Evolutionary conservation across 2,329 filamentous ascomycete species (phyloP).

Genomic region (Phyllosticta capitalensis): DNA sequence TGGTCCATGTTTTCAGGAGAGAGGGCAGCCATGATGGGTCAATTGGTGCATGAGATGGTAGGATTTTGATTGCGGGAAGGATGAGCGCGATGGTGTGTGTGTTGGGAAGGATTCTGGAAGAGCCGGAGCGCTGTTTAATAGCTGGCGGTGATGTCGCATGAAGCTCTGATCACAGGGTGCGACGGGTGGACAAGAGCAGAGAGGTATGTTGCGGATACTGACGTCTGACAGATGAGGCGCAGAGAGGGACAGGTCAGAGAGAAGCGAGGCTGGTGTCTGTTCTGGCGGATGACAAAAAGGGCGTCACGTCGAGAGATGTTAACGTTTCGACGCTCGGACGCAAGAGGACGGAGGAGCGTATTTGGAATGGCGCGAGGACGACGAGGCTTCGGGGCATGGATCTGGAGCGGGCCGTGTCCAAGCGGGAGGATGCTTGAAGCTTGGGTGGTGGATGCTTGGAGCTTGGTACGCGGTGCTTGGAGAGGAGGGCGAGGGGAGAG

Average conservation of each 20-base stretch:
- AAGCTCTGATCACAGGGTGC: background rate
- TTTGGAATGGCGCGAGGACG: conserved; percentile 2
- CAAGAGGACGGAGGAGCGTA: background rate
- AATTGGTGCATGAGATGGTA: background rate
- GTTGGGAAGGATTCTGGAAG: background rate
- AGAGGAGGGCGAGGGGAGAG: background rate
- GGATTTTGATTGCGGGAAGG: background rate
- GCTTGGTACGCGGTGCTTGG: background rate
- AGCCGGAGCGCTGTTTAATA: conserved; percentile 7
- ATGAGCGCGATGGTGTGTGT: background rate
- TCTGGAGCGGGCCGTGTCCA: background rate
- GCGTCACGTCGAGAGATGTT: background rate
- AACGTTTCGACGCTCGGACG: background rate
- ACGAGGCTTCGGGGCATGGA: background rate
- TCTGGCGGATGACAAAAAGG: background rate
- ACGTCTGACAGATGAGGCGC: conserved; percentile 11
- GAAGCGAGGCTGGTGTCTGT: background rate
- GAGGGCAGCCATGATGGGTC: conserved; percentile 1
- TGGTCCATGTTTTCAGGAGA: conserved; percentile 8
- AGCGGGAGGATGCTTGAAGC: no score
- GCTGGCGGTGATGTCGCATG: conserved; percentile 5
- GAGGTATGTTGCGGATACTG: background rate
- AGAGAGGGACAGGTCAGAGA: conserved; percentile 4
- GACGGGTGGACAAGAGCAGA: background rate
- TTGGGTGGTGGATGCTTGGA: background rate